These are phyloP conservation scores for Leptodontidium sp. DNA, from an alignment of 2,329 filamentous ascomycete species.

Conservation along the genomic window DNA sequence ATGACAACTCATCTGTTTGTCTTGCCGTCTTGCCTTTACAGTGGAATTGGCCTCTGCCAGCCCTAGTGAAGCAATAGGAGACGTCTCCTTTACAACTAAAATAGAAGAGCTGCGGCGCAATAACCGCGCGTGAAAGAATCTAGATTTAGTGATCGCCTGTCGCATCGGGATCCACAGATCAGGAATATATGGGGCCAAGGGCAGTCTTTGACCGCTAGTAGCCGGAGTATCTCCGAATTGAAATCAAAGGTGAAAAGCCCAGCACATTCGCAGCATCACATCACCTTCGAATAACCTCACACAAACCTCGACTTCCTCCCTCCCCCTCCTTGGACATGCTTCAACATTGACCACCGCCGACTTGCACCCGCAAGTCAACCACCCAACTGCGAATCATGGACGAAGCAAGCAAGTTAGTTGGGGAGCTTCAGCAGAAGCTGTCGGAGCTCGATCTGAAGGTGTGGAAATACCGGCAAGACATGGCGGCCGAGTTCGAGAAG, in stretches of 20 bases:
- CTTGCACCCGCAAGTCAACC: conserved; percentile 25
- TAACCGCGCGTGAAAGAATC: conserved; percentile 13
- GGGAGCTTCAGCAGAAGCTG: conserved; percentile 48
- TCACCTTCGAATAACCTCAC: conserved; percentile 1
- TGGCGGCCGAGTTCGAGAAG: conserved; percentile 64
- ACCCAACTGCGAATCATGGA: conserved; percentile 50
- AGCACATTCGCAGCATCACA: neutral
- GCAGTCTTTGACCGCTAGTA: conserved; percentile 21
- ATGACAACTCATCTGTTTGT: conserved; percentile 4
- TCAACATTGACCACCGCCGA: conserved; percentile 17
- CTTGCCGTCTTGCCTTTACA: neutral
- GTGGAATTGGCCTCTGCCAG: neutral
- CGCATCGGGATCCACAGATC: neutral
- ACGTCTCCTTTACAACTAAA: neutral
- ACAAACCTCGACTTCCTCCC: neutral
- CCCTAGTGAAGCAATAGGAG: neutral
- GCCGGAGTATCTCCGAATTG: conserved; percentile 14
- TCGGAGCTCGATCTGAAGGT: conserved; percentile 65
- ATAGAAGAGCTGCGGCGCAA: conserved; percentile 13
- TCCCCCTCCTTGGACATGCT: conserved; percentile 18
- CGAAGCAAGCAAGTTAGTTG: conserved; percentile 56
- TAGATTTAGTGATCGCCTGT: conserved; percentile 13
- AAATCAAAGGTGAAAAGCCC: conserved; percentile 5
- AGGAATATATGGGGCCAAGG: too few relatives aligned
- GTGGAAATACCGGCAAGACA: conserved; percentile 62